Evolutionary conservation across 768 basidiomycete species (phyloP).

Genomic region (Serendipita sp.): DNA sequence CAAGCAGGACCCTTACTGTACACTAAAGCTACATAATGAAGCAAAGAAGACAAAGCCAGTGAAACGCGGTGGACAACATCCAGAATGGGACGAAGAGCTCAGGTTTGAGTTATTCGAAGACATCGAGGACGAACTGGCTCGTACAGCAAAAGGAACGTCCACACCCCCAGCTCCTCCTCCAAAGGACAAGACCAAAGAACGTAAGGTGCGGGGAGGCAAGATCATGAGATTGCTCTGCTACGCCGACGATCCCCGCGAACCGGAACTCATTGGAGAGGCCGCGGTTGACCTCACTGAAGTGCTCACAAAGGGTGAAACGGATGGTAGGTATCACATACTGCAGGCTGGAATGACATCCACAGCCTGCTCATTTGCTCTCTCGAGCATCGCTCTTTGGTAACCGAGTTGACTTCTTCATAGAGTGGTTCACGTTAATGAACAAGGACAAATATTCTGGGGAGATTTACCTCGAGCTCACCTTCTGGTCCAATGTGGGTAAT

Average conservation of each 20-base stretch:
- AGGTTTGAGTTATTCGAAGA: slow-evolving; percentile 83
- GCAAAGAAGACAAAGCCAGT: slow-evolving; percentile 83
- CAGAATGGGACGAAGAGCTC: slow-evolving; percentile 97
- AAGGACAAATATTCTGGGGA: slow-evolving; percentile 93
- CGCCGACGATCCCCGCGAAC: slow-evolving; percentile 90
- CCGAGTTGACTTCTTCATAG: slow-evolving; percentile 25
- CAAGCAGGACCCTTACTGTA: slow-evolving; percentile 95
- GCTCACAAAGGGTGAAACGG: slow-evolving; percentile 87
- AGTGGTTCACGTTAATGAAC: slow-evolving; percentile 82
- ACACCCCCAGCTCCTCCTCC: slow-evolving; percentile 41
- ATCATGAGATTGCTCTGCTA: slow-evolving; percentile 72
- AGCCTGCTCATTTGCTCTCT: slow-evolving; percentile 1
- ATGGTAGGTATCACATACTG: slow-evolving; percentile 45
- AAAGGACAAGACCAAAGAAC: slow-evolving; percentile 31
- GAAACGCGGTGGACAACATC: slow-evolving; percentile 93
- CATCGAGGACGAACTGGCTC: slow-evolving; percentile 33
- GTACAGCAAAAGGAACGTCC: slow-evolving; percentile 17
- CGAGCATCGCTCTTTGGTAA: slow-evolving; percentile 11
- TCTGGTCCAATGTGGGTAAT: slow-evolving; percentile 75
- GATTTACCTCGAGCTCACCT: slow-evolving; percentile 90
- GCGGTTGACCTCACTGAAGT: slow-evolving; percentile 79
- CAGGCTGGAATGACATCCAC: not conserved
- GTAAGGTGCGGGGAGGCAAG: slow-evolving; percentile 47
- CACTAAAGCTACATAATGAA: slow-evolving; percentile 60
- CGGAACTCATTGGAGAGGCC: slow-evolving; percentile 86